Evolutionary conservation across 305 asterid species (phyloP), one percentile per base, ranked within the genome.

Genomic region (Rubia peregrina): DNA sequence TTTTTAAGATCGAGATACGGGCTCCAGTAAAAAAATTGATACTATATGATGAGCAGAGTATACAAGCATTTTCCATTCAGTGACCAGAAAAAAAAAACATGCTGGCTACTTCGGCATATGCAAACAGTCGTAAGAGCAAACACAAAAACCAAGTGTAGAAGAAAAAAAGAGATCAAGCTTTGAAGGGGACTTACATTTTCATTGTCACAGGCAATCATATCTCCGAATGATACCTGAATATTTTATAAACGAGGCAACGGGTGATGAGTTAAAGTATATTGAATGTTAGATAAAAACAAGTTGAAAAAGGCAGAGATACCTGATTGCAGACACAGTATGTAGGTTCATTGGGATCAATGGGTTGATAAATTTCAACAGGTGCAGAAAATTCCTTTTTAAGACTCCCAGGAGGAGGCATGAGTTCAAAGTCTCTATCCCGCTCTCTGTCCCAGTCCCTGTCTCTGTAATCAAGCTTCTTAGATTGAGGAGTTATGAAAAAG

Each of bases 191-290:
- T 79, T 81, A 92, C 96, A 53, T 86, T 88, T 80, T 94, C 99
- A 82, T 94, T 94, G 90, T 94, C 99, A 49, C 99, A 94, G 59
- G 99, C 97, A 84, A 94, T 94, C 99, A 94, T 94, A 84, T 94
- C 97, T 71, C 99, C 99, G 70, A 89, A 94, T 61, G 97, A 94
- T 7, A 91, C 96, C 96, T 89, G 96, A 67, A 77, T 60, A 33
- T 38, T 14, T 43, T 16, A 16, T 24, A 49, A 17, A 26, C 16
- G n/a, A 9, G 41, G 74, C 26, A 22, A 68, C 1, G 7, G 11
- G 11, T n/a, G 67, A 49, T 43, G 60, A 65, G 68, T 56, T 68
- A 56, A 33, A 75, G 53, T 65, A 64, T 64, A 38, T 21, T 16
- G 22, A 17, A 8, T 17, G 49, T 8, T 64, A 10, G 16, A 64